These are phyloP conservation scores for Cucurbita moschata DNA, from an alignment of 306 rosid genomes.

Conservation along the genomic window DNA sequence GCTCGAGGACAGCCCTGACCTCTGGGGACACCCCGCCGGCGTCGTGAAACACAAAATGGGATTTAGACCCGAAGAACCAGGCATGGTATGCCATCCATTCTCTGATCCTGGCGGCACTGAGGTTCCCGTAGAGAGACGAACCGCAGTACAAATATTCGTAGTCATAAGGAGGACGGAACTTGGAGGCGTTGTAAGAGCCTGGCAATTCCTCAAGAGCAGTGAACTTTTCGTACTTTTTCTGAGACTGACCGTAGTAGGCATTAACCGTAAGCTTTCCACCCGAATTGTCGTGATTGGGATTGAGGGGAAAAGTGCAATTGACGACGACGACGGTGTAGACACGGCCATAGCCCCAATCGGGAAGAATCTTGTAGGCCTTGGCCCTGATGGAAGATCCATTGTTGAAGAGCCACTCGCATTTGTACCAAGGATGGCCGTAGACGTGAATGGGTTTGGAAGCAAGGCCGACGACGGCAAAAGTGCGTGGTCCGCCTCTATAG, in stretches of 20 bases:
- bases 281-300: constrained; percentile 16
- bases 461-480: constrained; percentile 23
- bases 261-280: constrained; percentile 23
- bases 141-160: constrained; percentile 29
- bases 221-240: constrained; percentile 21
- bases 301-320: constrained; percentile 24
- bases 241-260: constrained; percentile 17
- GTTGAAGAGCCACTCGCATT: constrained; percentile 28
- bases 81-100: constrained; percentile 37
- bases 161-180: constrained; percentile 15
- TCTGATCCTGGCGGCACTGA: constrained; percentile 19
- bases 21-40: constrained; percentile 25
- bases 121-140: constrained; percentile 20
- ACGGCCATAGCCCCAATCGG: constrained; percentile 35
- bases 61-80: constrained; percentile 24
- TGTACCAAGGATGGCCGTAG: constrained; percentile 23
- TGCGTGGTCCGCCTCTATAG: constrained; percentile 22
- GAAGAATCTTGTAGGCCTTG: constrained; percentile 22
- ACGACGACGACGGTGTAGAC: constrained; percentile 29
- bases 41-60: constrained; percentile 29
- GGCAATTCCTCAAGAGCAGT: constrained; percentile 20
- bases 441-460: constrained; percentile 31
- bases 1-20: constrained; percentile 23
- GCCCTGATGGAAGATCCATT: constrained; percentile 18
- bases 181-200: constrained; percentile 17